phyloP scores from a whole-genome alignment of 2,329 filamentous ascomycete genomes.

The Cordyceps javanica region DNA sequence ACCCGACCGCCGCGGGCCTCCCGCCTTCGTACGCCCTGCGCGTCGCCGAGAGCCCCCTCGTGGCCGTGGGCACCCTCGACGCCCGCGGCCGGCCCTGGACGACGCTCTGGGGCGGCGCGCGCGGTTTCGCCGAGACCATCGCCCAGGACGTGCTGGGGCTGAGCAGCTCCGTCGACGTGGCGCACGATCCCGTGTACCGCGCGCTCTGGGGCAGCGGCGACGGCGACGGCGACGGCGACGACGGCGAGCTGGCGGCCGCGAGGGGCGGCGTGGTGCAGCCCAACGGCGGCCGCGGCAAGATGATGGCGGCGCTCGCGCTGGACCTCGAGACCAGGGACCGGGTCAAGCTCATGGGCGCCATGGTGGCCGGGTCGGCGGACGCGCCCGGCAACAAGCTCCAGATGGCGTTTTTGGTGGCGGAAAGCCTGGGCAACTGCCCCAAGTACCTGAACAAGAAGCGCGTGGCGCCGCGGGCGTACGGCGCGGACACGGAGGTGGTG shows the following conservation, averaged over 20 bases:
- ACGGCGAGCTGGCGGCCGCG: too few species aligned
- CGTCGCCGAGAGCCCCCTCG: slow-evolving; percentile 56
- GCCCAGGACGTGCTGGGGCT: slow-evolving; percentile 59
- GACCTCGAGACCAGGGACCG: slow-evolving; percentile 50
- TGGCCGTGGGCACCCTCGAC: slow-evolving; percentile 71
- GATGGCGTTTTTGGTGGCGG: slow-evolving; percentile 62
- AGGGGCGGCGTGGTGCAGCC: slow-evolving; percentile 27
- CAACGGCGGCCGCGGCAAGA: slow-evolving; percentile 32
- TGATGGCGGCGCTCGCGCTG: slow-evolving; percentile 50
- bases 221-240: too few species aligned
- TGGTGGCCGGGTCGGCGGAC: slow-evolving; percentile 57
- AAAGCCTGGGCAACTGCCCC: slow-evolving; percentile 75
- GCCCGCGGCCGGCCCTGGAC: slow-evolving; percentile 63
- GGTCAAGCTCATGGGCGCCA: slow-evolving; percentile 66
- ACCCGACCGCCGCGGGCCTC: slow-evolving; percentile 62
- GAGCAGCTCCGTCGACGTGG: slow-evolving; percentile 51
- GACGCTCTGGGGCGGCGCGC: slow-evolving; percentile 68
- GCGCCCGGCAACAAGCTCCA: slow-evolving; percentile 34
- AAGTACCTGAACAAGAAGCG: slow-evolving; percentile 78
- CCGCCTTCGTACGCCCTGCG: slow-evolving; percentile 54
- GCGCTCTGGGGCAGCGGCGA: slow-evolving; percentile 43
- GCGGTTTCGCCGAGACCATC: slow-evolving; percentile 60
- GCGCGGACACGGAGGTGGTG: slow-evolving; percentile 43
- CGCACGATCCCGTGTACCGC: slow-evolving; percentile 63
- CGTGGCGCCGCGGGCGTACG: slow-evolving; percentile 38